Conservation (phyloP, 2,329 filamentous ascomycete genomes). For the Sclerotinia subarctica region DNA sequence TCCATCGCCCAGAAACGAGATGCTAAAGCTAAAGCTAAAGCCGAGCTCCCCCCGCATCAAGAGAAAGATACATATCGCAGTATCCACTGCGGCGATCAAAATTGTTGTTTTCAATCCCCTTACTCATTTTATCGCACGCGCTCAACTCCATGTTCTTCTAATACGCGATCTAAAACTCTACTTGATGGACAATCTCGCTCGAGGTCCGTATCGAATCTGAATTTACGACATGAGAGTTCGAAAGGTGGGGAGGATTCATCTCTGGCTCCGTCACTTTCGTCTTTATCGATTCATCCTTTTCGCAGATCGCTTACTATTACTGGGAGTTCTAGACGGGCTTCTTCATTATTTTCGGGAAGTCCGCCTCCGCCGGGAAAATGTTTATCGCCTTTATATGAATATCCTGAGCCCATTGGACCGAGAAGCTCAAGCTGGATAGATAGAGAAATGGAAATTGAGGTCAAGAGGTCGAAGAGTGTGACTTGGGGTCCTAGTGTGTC, state of each 20-base stretch:
- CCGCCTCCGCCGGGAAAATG: neutral
- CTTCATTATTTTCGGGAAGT: neutral
- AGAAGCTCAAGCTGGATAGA: slow-evolving; percentile 12
- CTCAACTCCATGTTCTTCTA: neutral
- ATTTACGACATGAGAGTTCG: neutral
- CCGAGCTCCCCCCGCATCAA: neutral
- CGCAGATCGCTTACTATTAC: neutral
- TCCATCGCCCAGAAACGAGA: neutral
- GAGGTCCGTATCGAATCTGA: slow-evolving; percentile 7
- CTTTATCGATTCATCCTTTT: neutral
- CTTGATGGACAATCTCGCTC: neutral
- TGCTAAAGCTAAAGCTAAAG: neutral
- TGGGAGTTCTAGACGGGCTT: neutral
- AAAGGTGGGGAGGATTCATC: neutral
- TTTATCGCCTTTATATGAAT: neutral
- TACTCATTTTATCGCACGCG: slow-evolving; percentile 14
- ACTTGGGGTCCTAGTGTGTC: neutral
- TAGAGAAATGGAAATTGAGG: neutral
- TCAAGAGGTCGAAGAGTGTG: neutral
- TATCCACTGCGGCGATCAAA: slow-evolving; percentile 17
- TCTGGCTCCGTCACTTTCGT: neutral
- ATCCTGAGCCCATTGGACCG: slow-evolving; percentile 1
- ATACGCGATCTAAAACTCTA: neutral
- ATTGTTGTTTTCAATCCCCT: slow-evolving; percentile 4
- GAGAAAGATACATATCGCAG: slow-evolving; percentile 13